phyloP scores from a whole-genome alignment of 176 grass and related monocot genomes.

The Elaeis guineensis region DNA sequence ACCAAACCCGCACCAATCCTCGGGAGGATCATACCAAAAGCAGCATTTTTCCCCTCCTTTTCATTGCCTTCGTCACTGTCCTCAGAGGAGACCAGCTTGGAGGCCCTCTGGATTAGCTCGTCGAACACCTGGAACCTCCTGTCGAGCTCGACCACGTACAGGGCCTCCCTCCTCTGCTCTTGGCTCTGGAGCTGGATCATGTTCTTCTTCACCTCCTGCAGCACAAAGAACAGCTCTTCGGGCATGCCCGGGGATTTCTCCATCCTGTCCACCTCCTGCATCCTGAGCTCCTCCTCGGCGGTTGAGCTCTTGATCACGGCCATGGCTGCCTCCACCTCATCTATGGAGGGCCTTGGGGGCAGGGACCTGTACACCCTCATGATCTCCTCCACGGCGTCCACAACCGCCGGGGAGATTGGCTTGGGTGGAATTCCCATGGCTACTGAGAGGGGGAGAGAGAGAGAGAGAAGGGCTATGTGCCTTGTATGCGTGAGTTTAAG shows the following conservation, averaged over 20 bases:
- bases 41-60: neutral
- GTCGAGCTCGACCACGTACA: slow-evolving; percentile 68
- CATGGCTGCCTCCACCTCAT: slow-evolving; percentile 69
- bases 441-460: neutral
- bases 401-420: slow-evolving; percentile 12
- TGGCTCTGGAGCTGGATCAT: slow-evolving; percentile 36
- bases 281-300: slow-evolving; percentile 51
- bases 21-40: neutral
- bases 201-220: slow-evolving; percentile 64
- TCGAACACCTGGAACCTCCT: slow-evolving; percentile 63
- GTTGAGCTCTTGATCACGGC: slow-evolving; percentile 52
- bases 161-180: slow-evolving; percentile 79
- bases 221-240: slow-evolving; percentile 52
- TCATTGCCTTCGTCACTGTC: neutral
- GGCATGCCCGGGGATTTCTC: slow-evolving; percentile 28
- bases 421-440: slow-evolving; percentile 19
- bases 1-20: slow-evolving; percentile 12
- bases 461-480: neutral
- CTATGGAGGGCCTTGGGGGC: slow-evolving; percentile 54
- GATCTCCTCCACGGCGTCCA: slow-evolving; percentile 56
- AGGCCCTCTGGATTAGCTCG: slow-evolving; percentile 68
- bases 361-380: slow-evolving; percentile 58
- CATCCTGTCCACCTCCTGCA: slow-evolving; percentile 36
- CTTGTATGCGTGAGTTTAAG: no score
- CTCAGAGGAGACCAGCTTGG: slow-evolving; percentile 26